Conservation (phyloP, 2,329 filamentous ascomycete species). For the Arthrobotrys megalospora region DNA sequence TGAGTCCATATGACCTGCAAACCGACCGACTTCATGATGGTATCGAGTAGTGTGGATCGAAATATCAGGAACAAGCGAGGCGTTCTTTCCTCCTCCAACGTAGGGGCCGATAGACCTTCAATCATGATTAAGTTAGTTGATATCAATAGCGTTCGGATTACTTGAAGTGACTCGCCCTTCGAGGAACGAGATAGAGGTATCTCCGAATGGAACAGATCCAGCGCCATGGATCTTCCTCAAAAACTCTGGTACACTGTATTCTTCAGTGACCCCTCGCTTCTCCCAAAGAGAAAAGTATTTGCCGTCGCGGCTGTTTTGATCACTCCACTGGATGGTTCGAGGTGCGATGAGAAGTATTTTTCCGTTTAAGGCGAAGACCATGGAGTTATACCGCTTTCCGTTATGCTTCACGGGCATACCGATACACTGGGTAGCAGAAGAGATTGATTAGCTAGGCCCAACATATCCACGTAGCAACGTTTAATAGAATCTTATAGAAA, state of each 20-base stretch:
- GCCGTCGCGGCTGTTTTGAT: neutral
- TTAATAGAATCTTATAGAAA: neutral
- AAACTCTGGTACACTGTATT: neutral
- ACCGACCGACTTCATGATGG: neutral
- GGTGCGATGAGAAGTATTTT: conserved; percentile 1
- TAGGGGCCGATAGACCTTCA: conserved; percentile 3
- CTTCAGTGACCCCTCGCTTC: neutral
- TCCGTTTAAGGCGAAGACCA: neutral
- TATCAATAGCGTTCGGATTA: neutral
- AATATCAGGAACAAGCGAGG: conserved; percentile 4
- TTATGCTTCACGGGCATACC: conserved; percentile 7
- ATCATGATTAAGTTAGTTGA: neutral
- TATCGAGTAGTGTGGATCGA: conserved; percentile 8
- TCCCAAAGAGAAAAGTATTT: conserved; percentile 8
- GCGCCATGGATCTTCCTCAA: neutral
- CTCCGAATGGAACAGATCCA: conserved; percentile 6
- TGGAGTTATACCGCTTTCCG: conserved; percentile 7
- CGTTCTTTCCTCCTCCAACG: neutral
- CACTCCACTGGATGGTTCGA: neutral
- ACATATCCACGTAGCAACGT: neutral
- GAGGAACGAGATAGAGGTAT: neutral
- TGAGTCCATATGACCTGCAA: neutral
- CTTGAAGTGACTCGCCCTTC: conserved; percentile 1
- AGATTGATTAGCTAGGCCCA: neutral
- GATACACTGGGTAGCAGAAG: neutral